Conservation (phyloP, 768 basidiomycete genomes). For the Calocybe indica region DNA sequence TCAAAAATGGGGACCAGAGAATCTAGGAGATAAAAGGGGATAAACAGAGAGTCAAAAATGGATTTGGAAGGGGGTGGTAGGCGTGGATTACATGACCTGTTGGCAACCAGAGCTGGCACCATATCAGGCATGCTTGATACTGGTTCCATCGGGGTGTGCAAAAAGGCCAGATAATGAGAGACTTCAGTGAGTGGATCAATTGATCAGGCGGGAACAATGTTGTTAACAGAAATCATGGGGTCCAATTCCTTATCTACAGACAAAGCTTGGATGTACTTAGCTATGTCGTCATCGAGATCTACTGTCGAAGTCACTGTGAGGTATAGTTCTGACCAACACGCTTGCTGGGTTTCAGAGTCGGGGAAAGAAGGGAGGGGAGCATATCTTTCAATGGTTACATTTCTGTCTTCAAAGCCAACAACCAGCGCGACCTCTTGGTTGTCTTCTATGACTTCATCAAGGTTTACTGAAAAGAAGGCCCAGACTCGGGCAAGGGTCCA, state of each 20-base stretch:
- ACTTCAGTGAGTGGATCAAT: too few relatives aligned
- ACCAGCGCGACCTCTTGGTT: not conserved
- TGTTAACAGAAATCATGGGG: too few relatives aligned
- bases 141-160: too few relatives aligned
- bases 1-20: not conserved
- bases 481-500: not conserved
- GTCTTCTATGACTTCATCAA: constrained; percentile 5
- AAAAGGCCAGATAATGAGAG: too few relatives aligned
- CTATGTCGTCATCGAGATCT: not conserved
- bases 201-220: too few relatives aligned
- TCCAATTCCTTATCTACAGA: not conserved
- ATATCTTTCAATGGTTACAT: not conserved
- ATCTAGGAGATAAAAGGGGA: too few relatives aligned
- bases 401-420: not conserved
- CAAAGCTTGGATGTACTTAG: not conserved
- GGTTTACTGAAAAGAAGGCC: constrained; percentile 1
- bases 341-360: not conserved
- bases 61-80: too few relatives aligned
- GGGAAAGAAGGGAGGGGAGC: not conserved
- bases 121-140: too few relatives aligned
- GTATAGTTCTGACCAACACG: not conserved
- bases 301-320: not conserved
- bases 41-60: too few relatives aligned
- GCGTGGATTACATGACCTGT: too few relatives aligned
- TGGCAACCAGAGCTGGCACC: too few relatives aligned